These are phyloP conservation scores for Globisporangium paroecandrum DNA, from an alignment of 352 stramenopile genomes.

Conservation along the genomic window DNA sequence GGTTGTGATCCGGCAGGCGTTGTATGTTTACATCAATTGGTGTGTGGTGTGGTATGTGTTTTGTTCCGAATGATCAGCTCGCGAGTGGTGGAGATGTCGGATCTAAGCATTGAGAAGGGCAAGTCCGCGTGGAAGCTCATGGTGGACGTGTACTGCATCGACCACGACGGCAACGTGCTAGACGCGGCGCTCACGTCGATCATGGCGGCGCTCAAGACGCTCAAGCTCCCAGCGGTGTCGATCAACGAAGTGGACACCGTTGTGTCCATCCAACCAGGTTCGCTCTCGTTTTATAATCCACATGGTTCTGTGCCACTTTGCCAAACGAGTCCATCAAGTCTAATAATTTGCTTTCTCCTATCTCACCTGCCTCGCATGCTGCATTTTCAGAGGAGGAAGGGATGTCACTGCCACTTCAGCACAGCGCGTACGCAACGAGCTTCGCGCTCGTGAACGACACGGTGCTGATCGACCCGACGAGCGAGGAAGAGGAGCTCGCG, in stretches of 20 bases:
- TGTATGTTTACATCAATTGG: neutral
- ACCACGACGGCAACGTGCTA: conserved; percentile 81
- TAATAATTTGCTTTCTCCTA: neutral
- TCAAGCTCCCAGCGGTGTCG: conserved; percentile 55
- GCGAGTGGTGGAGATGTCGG: conserved; percentile 76
- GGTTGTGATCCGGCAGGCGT: neutral
- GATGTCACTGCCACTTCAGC: conserved; percentile 49
- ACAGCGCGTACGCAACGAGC: conserved; percentile 56
- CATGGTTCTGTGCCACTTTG: neutral
- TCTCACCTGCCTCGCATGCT: neutral
- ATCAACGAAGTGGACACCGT: conserved; percentile 69
- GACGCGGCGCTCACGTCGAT: conserved; percentile 66
- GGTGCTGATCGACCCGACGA: conserved; percentile 69
- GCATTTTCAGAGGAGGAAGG: conserved; percentile 40
- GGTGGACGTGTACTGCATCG: conserved; percentile 76
- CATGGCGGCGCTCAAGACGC: conserved; percentile 65
- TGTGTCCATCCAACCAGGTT: conserved; percentile 63
- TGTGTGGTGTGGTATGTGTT: conserved; percentile 6
- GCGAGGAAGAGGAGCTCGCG: conserved; percentile 65
- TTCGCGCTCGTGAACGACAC: conserved; percentile 59
- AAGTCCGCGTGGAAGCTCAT: conserved; percentile 82
- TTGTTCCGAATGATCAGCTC: conserved; percentile 30
- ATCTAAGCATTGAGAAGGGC: conserved; percentile 64
- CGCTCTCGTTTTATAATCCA: neutral
- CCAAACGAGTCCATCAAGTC: neutral